Evolutionary conservation across 371 early-diverging fungal species (phyloP).

Genomic region (Lichtheimia ornata): DNA sequence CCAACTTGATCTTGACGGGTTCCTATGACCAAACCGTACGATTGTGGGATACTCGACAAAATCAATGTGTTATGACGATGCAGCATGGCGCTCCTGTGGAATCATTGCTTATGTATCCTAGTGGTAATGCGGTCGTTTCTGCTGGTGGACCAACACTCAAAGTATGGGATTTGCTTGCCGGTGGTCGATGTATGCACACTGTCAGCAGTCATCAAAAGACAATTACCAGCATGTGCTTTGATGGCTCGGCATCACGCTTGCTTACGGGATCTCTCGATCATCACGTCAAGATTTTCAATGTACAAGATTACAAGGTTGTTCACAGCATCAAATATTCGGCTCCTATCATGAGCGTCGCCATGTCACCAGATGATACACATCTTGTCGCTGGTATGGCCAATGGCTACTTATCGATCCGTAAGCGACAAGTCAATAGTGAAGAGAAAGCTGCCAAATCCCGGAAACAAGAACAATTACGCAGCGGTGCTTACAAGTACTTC

Average conservation of each 20-base stretch:
- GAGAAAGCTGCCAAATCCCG: conserved; percentile 58
- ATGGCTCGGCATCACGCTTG: conserved; percentile 74
- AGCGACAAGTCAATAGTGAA: conserved; percentile 64
- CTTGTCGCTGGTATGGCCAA: conserved; percentile 92
- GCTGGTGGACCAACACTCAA: conserved; percentile 82
- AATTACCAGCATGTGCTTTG: conserved; percentile 84
- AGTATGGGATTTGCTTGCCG: conserved; percentile 87
- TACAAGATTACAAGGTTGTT: conserved; percentile 83
- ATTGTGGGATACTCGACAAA: conserved; percentile 87
- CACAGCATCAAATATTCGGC: conserved; percentile 89
- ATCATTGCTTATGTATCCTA: conserved; percentile 80
- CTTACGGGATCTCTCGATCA: conserved; percentile 93
- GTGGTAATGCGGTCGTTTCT: conserved; percentile 80
- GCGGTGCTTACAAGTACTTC: conserved; percentile 73
- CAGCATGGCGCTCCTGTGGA: conserved; percentile 90
- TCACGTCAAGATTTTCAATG: conserved; percentile 91
- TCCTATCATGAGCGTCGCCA: conserved; percentile 83
- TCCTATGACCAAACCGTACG: conserved; percentile 95
- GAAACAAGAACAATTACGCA: conserved; percentile 42
- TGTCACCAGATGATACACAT: conserved; percentile 87
- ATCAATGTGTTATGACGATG: conserved; percentile 76
- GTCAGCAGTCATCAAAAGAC: conserved; percentile 94
- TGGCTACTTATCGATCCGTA: conserved; percentile 87
- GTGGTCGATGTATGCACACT: conserved; percentile 75
- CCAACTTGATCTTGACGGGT: conserved; percentile 81